phyloP scores from a whole-genome alignment of 2,329 filamentous ascomycete genomes.

The Botrytis elliptica region DNA sequence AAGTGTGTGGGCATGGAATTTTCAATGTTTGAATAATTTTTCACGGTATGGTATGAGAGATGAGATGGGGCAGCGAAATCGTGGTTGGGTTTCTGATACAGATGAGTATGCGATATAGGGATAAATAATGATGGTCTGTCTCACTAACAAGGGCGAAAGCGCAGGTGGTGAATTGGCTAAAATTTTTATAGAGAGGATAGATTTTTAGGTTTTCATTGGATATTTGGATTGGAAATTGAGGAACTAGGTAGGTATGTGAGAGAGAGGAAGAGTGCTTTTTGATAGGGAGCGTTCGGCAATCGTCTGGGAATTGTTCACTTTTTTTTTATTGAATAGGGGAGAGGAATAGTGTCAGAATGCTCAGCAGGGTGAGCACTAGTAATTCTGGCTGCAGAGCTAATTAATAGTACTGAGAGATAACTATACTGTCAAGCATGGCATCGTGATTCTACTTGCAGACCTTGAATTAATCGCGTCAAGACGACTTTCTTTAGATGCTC shows the following conservation, averaged over 20 bases:
- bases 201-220: neutral
- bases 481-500: neutral
- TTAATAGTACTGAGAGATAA: neutral
- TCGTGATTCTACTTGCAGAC: neutral
- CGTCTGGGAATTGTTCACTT: neutral
- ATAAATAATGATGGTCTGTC: neutral
- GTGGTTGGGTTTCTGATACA: neutral
- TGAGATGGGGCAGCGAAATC: accelerated
- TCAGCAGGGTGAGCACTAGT: neutral
- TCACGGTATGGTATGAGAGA: neutral
- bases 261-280: accelerated
- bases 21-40: neutral
- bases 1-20: neutral
- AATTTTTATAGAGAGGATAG: neutral
- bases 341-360: neutral
- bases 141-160: neutral
- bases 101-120: too few relatives aligned
- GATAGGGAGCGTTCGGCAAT: accelerated
- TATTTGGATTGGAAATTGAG: neutral
- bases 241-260: neutral
- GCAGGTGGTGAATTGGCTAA: neutral
- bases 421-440: neutral
- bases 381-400: neutral
- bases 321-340: neutral
- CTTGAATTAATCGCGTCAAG: neutral